Evolutionary conservation across 192 early-diverging fungal species (phyloP), one percentile per base, ranked within the genome.

Genomic region (Linnemannia schmuckeri): DNA sequence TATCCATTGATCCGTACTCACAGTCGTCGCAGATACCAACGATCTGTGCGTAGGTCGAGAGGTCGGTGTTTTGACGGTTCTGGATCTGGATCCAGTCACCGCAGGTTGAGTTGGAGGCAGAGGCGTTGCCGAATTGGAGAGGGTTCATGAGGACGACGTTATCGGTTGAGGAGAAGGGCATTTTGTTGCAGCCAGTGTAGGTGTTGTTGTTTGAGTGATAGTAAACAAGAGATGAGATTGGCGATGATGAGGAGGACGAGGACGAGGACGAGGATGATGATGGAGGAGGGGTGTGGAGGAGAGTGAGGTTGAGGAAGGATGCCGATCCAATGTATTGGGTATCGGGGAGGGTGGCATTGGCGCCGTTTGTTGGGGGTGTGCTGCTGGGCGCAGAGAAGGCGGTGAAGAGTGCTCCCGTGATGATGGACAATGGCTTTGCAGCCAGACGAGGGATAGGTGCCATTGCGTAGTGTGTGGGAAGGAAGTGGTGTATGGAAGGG

Each of bases 141-240:
- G 84, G 63, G 63, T 86, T 86, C 80, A 87, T 81, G 44, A 87
- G 72, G 18, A 75, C 85, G 24, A 87, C 68, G 46, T 81, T 87
- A 37, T 87, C 85, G 15, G 57, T 57, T 24, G 85, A 15, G 5
- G 79, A 33, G 63, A 87, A 87, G 8, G 85, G 66, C 72, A 81
- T 66, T 4, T 87, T 81, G 33, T 81, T 77, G 68, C 85, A 87
- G 22, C 85, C 85, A 13, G 72, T 76, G 41, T 78, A 81, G 0
- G 85, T 40, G 41, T 75, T 47, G 66, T 72, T 61, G 20, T 77
- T 78, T 20, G 75, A 75, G 72, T 80, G 75, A 72, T 71, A 87
- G 72, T 81, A 87, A 72, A 87, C 85, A 15, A 87, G 76, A 4
- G 85, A 74, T 10, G 82, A 84, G 57, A 20, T 44, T 37, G 75